A percentile compares a stretch with the other conserved stretches of the same genome.
Conservation (phyloP, 352 stramenopile species). For the Phytophthora brassicae region DNA sequence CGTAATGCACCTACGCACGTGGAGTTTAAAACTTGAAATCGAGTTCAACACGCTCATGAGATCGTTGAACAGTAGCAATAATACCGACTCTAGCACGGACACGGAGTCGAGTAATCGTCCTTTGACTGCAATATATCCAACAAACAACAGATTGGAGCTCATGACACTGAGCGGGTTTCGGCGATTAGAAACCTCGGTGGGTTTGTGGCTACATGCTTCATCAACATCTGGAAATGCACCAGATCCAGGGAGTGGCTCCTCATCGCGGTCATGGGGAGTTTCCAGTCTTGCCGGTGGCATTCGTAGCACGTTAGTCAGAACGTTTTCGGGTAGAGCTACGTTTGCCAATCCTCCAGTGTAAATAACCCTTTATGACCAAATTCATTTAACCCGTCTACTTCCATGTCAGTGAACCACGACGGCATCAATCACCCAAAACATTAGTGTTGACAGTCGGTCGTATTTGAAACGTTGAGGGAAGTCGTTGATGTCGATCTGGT, state of each 20-base stretch:
- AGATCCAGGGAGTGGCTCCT: constrained; percentile 17
- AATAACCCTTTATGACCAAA: background rate
- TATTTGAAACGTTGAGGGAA: constrained; percentile 49
- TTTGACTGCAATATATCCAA: background rate
- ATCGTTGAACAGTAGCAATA: constrained; percentile 20
- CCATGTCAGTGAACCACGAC: constrained; percentile 20
- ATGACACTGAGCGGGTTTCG: constrained; percentile 41
- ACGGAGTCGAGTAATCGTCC: constrained; percentile 4
- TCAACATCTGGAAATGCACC: background rate
- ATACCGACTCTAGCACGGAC: constrained; percentile 15
- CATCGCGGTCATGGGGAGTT: constrained; percentile 26
- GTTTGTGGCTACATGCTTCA: constrained; percentile 33
- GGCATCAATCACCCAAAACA: constrained; percentile 48
- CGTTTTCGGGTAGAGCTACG: constrained; percentile 29
- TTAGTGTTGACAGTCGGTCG: constrained; percentile 45
- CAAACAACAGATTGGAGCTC: constrained; percentile 27
- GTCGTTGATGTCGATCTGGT: constrained; percentile 12
- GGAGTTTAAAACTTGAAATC: constrained; percentile 48
- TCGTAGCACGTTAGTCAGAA: constrained; percentile 33
- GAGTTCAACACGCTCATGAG: constrained; percentile 47
- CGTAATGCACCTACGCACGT: constrained; percentile 47
- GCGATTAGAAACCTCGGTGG: constrained; percentile 39
- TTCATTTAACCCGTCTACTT: background rate
- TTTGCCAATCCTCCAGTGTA: constrained; percentile 11
- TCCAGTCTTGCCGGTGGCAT: constrained; percentile 31